Evolutionary conservation across 805 yeast genomes (phyloP), one percentile per base, ranked within the genome.

Genomic region (Pichia insulana): DNA sequence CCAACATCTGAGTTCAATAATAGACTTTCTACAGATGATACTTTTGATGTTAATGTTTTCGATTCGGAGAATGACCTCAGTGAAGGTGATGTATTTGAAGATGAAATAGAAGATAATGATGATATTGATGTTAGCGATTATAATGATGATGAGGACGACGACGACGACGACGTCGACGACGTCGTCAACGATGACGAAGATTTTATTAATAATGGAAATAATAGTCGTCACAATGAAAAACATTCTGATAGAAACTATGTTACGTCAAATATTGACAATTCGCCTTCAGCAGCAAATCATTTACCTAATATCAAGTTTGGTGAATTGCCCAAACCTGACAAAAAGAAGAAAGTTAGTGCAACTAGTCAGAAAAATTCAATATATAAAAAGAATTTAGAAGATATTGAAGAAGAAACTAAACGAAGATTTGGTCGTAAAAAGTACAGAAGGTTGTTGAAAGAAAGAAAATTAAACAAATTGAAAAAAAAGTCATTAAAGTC

Each of bases 301-400:
- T n/a, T 35, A 6, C 16, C 44, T 6, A 72, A 71, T 28, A 79
- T 82, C 51, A 66, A 69, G 41, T 82, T 82, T 56, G 88, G 76
- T 3, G 63, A 62, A 37, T 63, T 81, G 20, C 85, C 86, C 0
- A 76, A 65, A 32, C 78, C 84, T 0, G 20, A 65, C 64, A 9
- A 68, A 67, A 45, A 56, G 56, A 37, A 46, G 22, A 43, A 40
- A 28, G 10, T 28, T 28, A 6, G 31, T 28, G 15, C 15, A 12
- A 28, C 15, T 11, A 11, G 15, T 28, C 6, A 6, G 13, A 28
- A 11, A 28, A 28, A 28, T 28, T n/a, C 31, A 11, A 28, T 22
- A 22, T 22, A 22, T 5, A 11, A 28, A 5, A 28, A 28, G 13
- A 28, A 28, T 12, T 28, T 28, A 1, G 74, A 81, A 16, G 94